phyloP scores from a whole-genome alignment of 371 early-diverging fungal species.

The Mucor saturninus region DNA sequence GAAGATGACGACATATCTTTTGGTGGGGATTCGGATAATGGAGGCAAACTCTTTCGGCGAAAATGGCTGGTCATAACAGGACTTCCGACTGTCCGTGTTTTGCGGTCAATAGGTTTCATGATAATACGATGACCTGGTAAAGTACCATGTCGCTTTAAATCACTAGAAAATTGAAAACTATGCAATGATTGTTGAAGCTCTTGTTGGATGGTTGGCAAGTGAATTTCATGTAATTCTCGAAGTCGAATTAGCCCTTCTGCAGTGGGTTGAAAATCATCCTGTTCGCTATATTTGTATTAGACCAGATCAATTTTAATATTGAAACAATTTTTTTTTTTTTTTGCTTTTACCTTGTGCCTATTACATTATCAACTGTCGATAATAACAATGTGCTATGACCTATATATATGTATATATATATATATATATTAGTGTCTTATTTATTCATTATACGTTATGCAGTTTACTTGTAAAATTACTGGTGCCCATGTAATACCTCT shows the following conservation, averaged over 20 bases:
- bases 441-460: not conserved
- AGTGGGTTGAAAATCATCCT: slow-evolving; percentile 13
- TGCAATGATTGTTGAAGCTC: slow-evolving; percentile 59
- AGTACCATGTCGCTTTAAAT: slow-evolving; percentile 6
- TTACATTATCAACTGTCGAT: slow-evolving; percentile 8
- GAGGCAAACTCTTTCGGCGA: not conserved
- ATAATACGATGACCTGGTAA: slow-evolving; percentile 13
- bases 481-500: not conserved
- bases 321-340: not conserved
- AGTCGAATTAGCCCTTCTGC: slow-evolving; percentile 43
- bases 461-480: not conserved
- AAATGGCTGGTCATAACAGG: slow-evolving; percentile 3
- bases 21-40: slow-evolving; percentile 3
- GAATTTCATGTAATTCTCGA: slow-evolving; percentile 21
- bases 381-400: slow-evolving; percentile 8
- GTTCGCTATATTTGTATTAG: not conserved
- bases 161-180: slow-evolving; percentile 54
- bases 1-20: slow-evolving; percentile 3
- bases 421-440: not conserved
- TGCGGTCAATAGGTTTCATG: not conserved
- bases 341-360: not conserved
- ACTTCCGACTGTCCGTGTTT: slow-evolving; percentile 7
- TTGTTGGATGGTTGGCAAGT: not conserved
- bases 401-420: not conserved
- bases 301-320: not conserved